A percentile compares a stretch with the other conserved stretches of the same genome.
phyloP scores from a whole-genome alignment of 176 grass and related monocot genomes.

The Avena atlantica region DNA sequence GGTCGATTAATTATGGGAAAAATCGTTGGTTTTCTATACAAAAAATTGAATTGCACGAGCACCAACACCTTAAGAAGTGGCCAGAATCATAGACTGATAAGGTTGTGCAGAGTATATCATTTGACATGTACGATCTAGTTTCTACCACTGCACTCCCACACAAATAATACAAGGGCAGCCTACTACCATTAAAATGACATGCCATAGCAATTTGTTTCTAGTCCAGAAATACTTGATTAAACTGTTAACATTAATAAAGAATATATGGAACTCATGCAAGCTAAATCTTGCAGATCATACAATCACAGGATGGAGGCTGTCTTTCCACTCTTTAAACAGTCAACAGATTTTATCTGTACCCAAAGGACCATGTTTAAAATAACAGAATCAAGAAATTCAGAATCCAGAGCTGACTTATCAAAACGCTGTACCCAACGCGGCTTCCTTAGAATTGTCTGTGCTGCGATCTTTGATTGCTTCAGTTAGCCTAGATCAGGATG shows the following conservation, averaged over 20 bases:
- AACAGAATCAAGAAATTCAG: conserved; percentile 8
- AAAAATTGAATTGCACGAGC: background rate
- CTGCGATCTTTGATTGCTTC: no score
- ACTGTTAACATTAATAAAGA: conserved; percentile 4
- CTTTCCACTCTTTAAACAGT: background rate
- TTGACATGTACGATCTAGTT: conserved; percentile 4
- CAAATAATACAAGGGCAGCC: background rate
- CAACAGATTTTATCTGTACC: background rate
- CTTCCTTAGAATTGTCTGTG: no score
- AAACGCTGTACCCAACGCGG: background rate
- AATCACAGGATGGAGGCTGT: background rate
- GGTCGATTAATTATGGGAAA: background rate
- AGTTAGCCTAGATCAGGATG: no score
- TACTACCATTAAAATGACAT: conserved; percentile 15
- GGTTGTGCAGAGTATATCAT: background rate
- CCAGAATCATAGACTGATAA: background rate
- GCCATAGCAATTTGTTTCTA: background rate
- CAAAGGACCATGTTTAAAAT: background rate
- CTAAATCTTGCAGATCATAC: conserved; percentile 18
- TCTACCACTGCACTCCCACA: conserved; percentile 19
- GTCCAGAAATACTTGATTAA: background rate
- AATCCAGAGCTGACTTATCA: background rate
- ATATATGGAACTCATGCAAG: conserved; percentile 2
- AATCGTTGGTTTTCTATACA: background rate
- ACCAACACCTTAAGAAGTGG: background rate